These are phyloP conservation scores for Pseudogymnoascus pannorum DNA, from an alignment of 2,329 filamentous ascomycete species.

Conservation along the genomic window DNA sequence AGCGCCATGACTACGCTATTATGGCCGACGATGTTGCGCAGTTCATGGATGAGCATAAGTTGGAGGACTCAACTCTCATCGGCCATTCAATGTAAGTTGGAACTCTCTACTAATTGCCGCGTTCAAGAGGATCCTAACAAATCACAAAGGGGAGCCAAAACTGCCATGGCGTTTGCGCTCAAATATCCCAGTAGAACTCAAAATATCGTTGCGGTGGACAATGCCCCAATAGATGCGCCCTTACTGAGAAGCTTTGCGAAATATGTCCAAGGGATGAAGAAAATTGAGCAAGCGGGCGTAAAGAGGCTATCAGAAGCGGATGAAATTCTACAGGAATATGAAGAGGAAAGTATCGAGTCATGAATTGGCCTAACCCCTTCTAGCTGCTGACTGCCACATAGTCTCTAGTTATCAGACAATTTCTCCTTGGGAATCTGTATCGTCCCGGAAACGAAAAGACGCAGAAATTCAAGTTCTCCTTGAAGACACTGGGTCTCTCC, in stretches of 20 bases:
- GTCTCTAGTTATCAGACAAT: constrained; percentile 75
- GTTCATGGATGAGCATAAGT: constrained; percentile 65
- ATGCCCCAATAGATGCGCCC: constrained; percentile 76
- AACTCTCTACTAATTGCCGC: background rate
- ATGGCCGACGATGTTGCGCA: constrained; percentile 78
- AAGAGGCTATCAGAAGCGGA: constrained; percentile 72
- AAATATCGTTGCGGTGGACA: constrained; percentile 79
- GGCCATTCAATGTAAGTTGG: constrained; percentile 78
- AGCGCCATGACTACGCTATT: constrained; percentile 67
- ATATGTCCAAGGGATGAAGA: constrained; percentile 79
- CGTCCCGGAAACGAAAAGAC: constrained; percentile 43
- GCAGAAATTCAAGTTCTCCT: constrained; percentile 71
- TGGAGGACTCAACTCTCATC: constrained; percentile 70
- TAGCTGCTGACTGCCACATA: constrained; percentile 23
- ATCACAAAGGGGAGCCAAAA: constrained; percentile 69
- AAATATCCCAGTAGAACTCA: constrained; percentile 58
- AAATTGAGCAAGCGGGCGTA: constrained; percentile 62
- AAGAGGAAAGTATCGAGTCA: constrained; percentile 43
- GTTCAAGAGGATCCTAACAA: background rate
- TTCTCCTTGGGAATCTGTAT: constrained; percentile 79
- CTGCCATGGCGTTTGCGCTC: constrained; percentile 80
- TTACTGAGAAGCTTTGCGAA: constrained; percentile 67
- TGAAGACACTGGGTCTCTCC: constrained; percentile 59
- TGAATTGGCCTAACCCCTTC: background rate
- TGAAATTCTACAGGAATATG: constrained; percentile 66